Percentiles rank a stretch among this genome's conserved stretches.
phyloP scores from a whole-genome alignment of 164 flowering plant genomes.

The Saururus chinensis region DNA sequence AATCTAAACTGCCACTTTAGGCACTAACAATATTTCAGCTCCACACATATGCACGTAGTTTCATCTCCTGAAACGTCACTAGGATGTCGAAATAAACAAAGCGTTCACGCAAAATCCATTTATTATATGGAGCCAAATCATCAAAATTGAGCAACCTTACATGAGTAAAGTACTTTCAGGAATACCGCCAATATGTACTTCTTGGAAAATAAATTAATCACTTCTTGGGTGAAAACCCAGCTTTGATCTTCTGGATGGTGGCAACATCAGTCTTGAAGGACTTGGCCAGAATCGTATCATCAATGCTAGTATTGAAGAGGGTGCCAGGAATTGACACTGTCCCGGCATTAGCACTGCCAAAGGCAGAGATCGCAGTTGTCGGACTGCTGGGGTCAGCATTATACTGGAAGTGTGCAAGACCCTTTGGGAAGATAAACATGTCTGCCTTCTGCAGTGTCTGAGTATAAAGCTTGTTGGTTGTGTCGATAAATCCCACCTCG shows the following conservation, averaged over 20 bases:
- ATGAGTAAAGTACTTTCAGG: too few species aligned
- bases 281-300: conserved; percentile 12
- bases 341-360: conserved; percentile 14
- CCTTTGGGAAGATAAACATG: conserved; percentile 23
- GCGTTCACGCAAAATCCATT: too few species aligned
- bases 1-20: too few species aligned
- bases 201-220: too few species aligned
- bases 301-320: conserved; percentile 13
- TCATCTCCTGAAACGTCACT: too few species aligned
- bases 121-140: too few species aligned
- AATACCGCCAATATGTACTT: too few species aligned
- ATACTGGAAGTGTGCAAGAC: conserved; percentile 13
- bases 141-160: too few species aligned
- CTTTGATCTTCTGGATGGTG: conserved; percentile 18
- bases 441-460: conserved; percentile 16
- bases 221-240: conserved; percentile 6
- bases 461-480: conserved; percentile 18
- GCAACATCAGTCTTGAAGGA: conserved; percentile 16
- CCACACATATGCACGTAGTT: too few species aligned
- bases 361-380: conserved; percentile 21
- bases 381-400: conserved; percentile 2
- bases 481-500: conserved; percentile 20
- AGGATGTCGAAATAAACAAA: too few species aligned
- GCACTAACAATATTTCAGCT: too few species aligned
- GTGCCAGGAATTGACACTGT: conserved; percentile 9